A percentile compares a stretch with the other conserved stretches of the same genome.
Conservation (phyloP, 2,329 filamentous ascomycete species). For the Venturiaceae sp. region DNA sequence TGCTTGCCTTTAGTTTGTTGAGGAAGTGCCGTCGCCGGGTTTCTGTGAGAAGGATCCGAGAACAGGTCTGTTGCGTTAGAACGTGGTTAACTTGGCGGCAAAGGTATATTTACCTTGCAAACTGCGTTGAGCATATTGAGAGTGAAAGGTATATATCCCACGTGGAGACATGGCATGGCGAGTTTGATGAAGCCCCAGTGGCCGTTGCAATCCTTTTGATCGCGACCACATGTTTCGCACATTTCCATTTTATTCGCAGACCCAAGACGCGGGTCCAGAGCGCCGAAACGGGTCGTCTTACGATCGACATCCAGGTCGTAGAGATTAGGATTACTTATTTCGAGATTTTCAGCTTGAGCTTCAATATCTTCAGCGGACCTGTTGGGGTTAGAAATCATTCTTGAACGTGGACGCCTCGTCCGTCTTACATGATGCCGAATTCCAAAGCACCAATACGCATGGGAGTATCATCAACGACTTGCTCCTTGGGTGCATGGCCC, state of each 20-base stretch:
- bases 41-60: conserved; percentile 72
- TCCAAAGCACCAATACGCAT: conserved; percentile 90
- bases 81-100: conserved; percentile 53
- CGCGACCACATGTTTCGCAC: conserved; percentile 76
- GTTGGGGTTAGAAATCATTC: conserved; percentile 13
- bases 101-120: conserved; percentile 78
- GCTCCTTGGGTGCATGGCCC: conserved; percentile 51
- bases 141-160: conserved; percentile 90
- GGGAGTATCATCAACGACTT: conserved; percentile 79
- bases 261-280: conserved; percentile 79
- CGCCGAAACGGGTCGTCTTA: conserved; percentile 62
- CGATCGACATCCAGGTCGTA: conserved; percentile 63
- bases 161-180: conserved; percentile 86
- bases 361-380: conserved; percentile 91
- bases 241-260: conserved; percentile 73
- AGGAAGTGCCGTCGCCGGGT: conserved; percentile 66
- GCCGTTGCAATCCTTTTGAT: conserved; percentile 76
- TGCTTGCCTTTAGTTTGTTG: conserved; percentile 61
- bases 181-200: conserved; percentile 93
- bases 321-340: conserved; percentile 86
- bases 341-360: conserved; percentile 76
- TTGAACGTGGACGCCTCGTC: not conserved
- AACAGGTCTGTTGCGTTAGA: conserved; percentile 54
- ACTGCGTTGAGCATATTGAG: conserved; percentile 89
- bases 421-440: conserved; percentile 75